These are phyloP conservation scores for Coriolopsis trogii DNA, from an alignment of 1,284 basidiomycete genomes.

Conservation along the genomic window DNA sequence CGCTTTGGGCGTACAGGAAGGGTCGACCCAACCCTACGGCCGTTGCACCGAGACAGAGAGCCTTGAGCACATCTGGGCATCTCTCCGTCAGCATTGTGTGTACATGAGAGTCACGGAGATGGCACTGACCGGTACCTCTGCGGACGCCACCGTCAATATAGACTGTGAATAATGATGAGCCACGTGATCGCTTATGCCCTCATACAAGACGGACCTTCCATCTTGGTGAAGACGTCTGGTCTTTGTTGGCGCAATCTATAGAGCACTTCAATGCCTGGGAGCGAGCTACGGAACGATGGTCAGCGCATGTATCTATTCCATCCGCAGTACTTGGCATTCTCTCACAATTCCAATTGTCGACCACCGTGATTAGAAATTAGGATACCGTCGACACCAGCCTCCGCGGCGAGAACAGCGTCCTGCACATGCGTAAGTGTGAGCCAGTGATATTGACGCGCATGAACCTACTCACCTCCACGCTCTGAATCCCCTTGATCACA, in stretches of 20 bases:
- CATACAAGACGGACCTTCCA: conserved; percentile 53
- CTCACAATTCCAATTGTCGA: conserved; percentile 82
- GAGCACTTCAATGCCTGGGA: conserved; percentile 78
- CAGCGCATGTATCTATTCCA: background rate
- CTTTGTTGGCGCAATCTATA: conserved; percentile 71
- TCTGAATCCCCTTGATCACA: conserved; percentile 83
- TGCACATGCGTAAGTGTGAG: conserved; percentile 26
- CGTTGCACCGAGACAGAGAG: conserved; percentile 87
- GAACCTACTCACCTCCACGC: conserved; percentile 59
- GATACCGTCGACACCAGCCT: conserved; percentile 86
- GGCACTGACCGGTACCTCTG: conserved; percentile 76
- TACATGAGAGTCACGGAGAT: background rate
- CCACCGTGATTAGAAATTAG: conserved; percentile 93
- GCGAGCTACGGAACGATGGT: conserved; percentile 43
- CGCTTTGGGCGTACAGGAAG: conserved; percentile 91
- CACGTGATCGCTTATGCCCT: background rate
- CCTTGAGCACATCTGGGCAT: conserved; percentile 80
- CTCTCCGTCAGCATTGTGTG: background rate
- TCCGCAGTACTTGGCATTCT: background rate
- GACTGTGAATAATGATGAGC: conserved; percentile 45
- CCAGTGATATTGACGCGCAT: background rate
- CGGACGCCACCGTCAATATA: conserved; percentile 89
- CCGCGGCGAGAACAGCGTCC: conserved; percentile 88
- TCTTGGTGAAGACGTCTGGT: conserved; percentile 75
- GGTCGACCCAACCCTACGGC: conserved; percentile 90